Evolutionary conservation across 352 stramenopile species (phyloP).

Genomic region (Phytophthora litchii): DNA sequence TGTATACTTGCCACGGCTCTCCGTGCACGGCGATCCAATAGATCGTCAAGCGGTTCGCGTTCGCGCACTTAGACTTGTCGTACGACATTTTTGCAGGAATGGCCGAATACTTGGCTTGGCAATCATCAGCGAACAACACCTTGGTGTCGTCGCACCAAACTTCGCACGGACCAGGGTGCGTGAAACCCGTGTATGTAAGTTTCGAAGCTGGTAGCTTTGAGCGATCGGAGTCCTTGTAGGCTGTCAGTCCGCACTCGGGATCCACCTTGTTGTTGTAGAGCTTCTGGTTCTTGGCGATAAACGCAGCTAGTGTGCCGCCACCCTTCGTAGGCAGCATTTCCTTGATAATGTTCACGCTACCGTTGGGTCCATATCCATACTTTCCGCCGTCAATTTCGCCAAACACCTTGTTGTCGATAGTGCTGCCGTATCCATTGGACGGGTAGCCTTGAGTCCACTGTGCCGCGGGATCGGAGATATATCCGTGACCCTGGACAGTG

Average conservation of each 20-base stretch:
- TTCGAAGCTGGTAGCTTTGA: constrained; percentile 41
- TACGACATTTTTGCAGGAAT: constrained; percentile 45
- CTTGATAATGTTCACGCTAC: constrained; percentile 44
- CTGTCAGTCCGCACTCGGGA: constrained; percentile 45
- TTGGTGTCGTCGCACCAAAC: constrained; percentile 66
- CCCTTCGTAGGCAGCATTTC: constrained; percentile 39
- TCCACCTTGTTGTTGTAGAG: constrained; percentile 42
- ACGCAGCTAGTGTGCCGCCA: constrained; percentile 43
- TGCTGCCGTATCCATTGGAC: constrained; percentile 53
- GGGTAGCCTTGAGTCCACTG: constrained; percentile 45
- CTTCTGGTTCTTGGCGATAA: constrained; percentile 54
- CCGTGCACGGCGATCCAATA: constrained; percentile 69
- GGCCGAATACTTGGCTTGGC: constrained; percentile 41
- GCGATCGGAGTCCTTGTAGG: constrained; percentile 42
- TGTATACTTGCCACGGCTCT: constrained; percentile 67
- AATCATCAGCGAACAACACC: constrained; percentile 55
- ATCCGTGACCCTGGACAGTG: constrained; percentile 30
- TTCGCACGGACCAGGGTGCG: constrained; percentile 63
- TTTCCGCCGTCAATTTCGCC: constrained; percentile 36
- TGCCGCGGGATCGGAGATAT: constrained; percentile 51
- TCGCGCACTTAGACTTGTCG: constrained; percentile 46
- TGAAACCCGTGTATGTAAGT: constrained; percentile 59
- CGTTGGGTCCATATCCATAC: constrained; percentile 50
- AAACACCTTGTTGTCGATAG: constrained; percentile 42
- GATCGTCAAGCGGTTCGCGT: constrained; percentile 49